phyloP scores from a whole-genome alignment of 2,329 filamentous ascomycete species.

The Ceratocystis smalleyi region DNA sequence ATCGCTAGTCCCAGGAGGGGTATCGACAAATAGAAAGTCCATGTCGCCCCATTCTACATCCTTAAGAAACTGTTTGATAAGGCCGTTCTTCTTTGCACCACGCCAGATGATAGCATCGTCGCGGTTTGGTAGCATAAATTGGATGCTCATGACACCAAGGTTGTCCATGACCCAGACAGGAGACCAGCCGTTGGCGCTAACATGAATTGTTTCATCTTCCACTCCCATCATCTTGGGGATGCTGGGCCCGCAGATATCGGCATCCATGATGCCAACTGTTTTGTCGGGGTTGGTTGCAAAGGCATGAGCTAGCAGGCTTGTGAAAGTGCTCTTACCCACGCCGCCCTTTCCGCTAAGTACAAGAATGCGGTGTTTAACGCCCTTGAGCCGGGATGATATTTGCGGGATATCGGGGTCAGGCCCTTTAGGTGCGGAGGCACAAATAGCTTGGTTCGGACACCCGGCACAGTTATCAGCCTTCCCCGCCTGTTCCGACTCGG shows the following conservation, averaged over 20 bases:
- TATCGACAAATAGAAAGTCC: slow-evolving; percentile 87
- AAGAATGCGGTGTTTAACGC: slow-evolving; percentile 81
- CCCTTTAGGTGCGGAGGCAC: slow-evolving; percentile 83
- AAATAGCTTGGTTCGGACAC: slow-evolving; percentile 91
- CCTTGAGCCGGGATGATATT: slow-evolving; percentile 67
- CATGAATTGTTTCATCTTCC: slow-evolving; percentile 81
- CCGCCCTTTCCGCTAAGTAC: slow-evolving; percentile 90
- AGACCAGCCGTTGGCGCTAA: slow-evolving; percentile 77
- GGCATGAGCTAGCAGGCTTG: slow-evolving; percentile 70
- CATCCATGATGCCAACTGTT: slow-evolving; percentile 90
- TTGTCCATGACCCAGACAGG: slow-evolving; percentile 95
- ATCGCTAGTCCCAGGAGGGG: slow-evolving; percentile 85
- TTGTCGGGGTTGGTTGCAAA: slow-evolving; percentile 67
- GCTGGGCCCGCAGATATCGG: slow-evolving; percentile 88
- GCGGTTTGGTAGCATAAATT: slow-evolving; percentile 89
- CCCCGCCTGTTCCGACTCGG: slow-evolving; percentile 57
- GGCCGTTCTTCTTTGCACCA: slow-evolving; percentile 92
- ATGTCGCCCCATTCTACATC: slow-evolving; percentile 96
- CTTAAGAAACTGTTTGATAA: slow-evolving; percentile 96
- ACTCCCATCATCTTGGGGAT: slow-evolving; percentile 99
- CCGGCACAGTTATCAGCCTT: slow-evolving; percentile 74
- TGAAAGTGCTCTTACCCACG: slow-evolving; percentile 92
- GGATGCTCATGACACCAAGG: slow-evolving; percentile 87
- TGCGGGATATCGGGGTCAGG: slow-evolving; percentile 86
- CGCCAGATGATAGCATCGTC: slow-evolving; percentile 97